Evolutionary conservation across 1,284 basidiomycete species (phyloP), one percentile per base, ranked within the genome.

Genomic region (Cutaneotrichosporon cutaneum): DNA sequence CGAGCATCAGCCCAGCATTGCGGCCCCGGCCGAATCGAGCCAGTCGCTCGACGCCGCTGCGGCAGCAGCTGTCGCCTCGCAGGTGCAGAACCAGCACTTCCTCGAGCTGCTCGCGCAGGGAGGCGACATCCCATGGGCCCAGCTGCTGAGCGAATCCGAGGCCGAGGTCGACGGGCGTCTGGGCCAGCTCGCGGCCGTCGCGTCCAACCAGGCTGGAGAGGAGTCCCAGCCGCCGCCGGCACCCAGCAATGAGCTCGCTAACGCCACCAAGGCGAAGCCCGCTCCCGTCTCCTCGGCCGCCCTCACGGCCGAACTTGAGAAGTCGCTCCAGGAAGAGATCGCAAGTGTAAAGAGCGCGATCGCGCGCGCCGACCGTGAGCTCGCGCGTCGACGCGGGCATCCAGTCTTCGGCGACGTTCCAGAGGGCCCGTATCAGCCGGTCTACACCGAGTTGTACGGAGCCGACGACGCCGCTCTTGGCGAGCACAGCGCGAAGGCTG

Each of bases 171-270:
- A 62, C n/a, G 73, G 74, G 11, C 60, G 76, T 6, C 52, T 77
- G n/a, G 72, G 71, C 6, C 74, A 77, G 55, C 65, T 77, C 13
- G 76, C 76, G 1, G 72, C 71, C 0, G 71, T 76, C 3, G 76
- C 75, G 11, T 68, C 70, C 3, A 70, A 68, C 1, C 65, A 66
- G 39, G 68, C 66, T 2, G 68, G 54, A 5, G 64, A 65, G n/a
- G 58, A 45, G 27, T 27, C 26, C 24, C 48, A 32, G 21, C 22
- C 18, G 7, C 4, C 51, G n/a, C 32, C 51, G n/a, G 55, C 27
- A 10, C 21, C 26, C 10, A 27, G n/a, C 13, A 44, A 33, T 24
- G 45, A 33, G 24, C 16, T 30, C 22, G 26, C 16, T 24, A 39
- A 1, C 33, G 9, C 33, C 9, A 21, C 18, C 21, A 39, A 6